Conservation (phyloP, 257 asterid genomes). For the Lycium barbarum region DNA sequence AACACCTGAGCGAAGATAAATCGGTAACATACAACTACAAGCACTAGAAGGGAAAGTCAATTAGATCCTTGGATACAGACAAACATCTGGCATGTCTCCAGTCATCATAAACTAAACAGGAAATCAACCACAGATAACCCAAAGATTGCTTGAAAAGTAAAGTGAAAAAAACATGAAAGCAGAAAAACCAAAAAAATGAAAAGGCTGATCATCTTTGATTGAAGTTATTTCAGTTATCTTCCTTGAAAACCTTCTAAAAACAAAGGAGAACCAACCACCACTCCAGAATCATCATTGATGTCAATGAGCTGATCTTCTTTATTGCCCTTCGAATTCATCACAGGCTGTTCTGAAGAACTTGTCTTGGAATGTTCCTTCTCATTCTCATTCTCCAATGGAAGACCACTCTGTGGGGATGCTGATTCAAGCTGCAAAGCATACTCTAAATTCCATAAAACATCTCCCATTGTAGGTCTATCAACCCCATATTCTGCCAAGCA, state of each 20-base stretch:
- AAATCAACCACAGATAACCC: conserved; percentile 24
- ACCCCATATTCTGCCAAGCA: conserved; percentile 88
- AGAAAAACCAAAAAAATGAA: neutral
- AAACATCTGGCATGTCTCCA: conserved; percentile 25
- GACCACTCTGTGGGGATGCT: conserved; percentile 33
- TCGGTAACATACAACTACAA: neutral
- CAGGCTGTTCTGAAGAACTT: conserved; percentile 29
- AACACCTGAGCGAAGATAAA: conserved; percentile 11
- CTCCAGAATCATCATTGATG: conserved; percentile 77
- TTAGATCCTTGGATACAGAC: conserved; percentile 14
- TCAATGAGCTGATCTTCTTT: conserved; percentile 46
- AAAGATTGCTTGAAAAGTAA: conserved; percentile 33
- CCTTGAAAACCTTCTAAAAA: conserved; percentile 73
- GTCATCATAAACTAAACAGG: conserved; percentile 27
- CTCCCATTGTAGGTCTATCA: conserved; percentile 92
- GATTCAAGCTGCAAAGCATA: conserved; percentile 82
- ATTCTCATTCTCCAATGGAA: neutral
- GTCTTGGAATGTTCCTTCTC: conserved; percentile 30
- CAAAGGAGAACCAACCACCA: conserved; percentile 70
- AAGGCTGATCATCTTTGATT: neutral
- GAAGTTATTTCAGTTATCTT: conserved; percentile 46
- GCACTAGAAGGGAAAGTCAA: conserved; percentile 5
- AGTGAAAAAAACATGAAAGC: conserved; percentile 29
- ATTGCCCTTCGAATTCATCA: neutral
- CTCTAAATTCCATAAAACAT: conserved; percentile 84